Evolutionary conservation across 2,329 filamentous ascomycete genomes (phyloP).

Genomic region (Daldinia sp.): DNA sequence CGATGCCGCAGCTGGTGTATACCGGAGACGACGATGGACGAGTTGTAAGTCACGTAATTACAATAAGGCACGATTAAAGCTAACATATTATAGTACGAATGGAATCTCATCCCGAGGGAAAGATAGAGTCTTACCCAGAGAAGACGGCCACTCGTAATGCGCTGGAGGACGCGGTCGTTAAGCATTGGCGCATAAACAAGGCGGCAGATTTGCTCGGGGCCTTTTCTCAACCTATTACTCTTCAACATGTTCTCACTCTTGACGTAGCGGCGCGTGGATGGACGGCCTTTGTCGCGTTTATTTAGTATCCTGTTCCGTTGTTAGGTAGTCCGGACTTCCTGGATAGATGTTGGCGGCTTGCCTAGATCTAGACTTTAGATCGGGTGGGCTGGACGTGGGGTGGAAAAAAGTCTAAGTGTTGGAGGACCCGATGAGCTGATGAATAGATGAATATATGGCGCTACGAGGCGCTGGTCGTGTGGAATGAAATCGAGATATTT

Average conservation of each 20-base stretch:
- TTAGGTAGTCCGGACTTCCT: slow-evolving; percentile 4
- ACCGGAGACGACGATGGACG: slow-evolving; percentile 92
- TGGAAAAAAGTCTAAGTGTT: no score
- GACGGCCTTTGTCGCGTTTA: background rate
- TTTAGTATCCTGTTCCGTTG: no score
- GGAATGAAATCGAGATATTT: background rate
- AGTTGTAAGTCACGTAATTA: slow-evolving; percentile 71
- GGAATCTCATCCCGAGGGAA: slow-evolving; percentile 67
- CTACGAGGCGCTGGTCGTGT: background rate
- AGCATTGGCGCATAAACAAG: slow-evolving; percentile 35
- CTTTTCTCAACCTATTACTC: background rate
- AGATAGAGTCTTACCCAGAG: slow-evolving; percentile 55
- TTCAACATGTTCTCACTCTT: background rate
- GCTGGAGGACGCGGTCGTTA: slow-evolving; percentile 30
- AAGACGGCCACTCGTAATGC: slow-evolving; percentile 11
- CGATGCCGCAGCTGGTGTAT: slow-evolving; percentile 85
- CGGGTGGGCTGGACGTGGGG: background rate
- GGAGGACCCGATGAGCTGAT: background rate
- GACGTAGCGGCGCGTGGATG: background rate
- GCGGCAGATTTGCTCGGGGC: slow-evolving; percentile 20
- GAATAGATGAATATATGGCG: slow-evolving; percentile 1
- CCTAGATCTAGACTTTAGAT: slow-evolving; percentile 13
- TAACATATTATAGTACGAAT: slow-evolving; percentile 61
- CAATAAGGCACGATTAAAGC: background rate
- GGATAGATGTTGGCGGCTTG: slow-evolving; percentile 20